A percentile compares a stretch with the other conserved stretches of the same genome.
Conservation (phyloP, 495 filamentous ascomycete genomes). For the Neurospora sp. region DNA sequence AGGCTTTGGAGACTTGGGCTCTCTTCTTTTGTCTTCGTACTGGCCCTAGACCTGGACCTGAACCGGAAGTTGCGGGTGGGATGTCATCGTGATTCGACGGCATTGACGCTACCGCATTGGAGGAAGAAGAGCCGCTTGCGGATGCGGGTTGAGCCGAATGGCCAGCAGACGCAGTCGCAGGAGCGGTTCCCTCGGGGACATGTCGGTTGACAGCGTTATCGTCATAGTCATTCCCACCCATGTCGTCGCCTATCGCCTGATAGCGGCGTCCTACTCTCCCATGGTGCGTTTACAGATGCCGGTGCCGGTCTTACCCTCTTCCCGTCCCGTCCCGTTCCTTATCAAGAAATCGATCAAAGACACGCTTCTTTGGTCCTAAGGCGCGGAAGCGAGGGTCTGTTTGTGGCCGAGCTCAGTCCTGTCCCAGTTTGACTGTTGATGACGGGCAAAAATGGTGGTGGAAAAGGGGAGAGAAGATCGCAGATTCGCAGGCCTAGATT, state of each 20-base stretch:
- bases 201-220: neutral
- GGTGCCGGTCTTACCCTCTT: neutral
- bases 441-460: neutral
- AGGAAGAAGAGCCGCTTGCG: neutral
- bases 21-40: slow-evolving; percentile 2
- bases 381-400: neutral
- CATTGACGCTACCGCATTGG: neutral
- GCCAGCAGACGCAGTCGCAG: neutral
- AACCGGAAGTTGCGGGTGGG: neutral
- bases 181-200: neutral
- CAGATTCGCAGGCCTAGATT: neutral
- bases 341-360: neutral
- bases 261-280: neutral
- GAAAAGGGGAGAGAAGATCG: neutral
- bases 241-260: neutral
- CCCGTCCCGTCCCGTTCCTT: neutral
- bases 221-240: neutral
- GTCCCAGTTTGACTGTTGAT: neutral
- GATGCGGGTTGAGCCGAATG: neutral
- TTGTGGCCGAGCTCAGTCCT: neutral
- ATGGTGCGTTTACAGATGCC: neutral
- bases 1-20: slow-evolving; percentile 21
- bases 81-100: neutral
- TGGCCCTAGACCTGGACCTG: neutral
- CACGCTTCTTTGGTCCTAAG: neutral